Evolutionary conservation across 169 alveolate genomes (phyloP).

Genomic region (Plasmodium gonderi): DNA sequence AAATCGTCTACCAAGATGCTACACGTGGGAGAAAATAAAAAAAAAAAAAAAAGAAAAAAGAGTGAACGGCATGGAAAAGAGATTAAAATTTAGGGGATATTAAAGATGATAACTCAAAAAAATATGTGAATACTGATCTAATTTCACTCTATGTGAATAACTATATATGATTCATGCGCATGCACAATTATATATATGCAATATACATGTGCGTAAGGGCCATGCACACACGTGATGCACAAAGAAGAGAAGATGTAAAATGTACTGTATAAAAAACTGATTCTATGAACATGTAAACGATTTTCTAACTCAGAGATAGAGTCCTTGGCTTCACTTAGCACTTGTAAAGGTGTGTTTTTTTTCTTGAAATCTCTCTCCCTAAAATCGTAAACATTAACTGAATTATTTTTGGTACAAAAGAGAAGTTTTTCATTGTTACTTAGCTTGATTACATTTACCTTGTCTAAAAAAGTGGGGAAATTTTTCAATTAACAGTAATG

Average conservation of each 20-base stretch:
- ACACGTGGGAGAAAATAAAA: background rate
- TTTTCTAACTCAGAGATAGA: slow-evolving; percentile 35
- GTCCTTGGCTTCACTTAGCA: slow-evolving; percentile 36
- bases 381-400: slow-evolving; percentile 46
- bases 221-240: background rate
- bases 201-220: background rate
- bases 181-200: background rate
- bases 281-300: background rate
- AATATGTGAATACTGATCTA: too few species aligned
- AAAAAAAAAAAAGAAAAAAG: background rate
- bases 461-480: slow-evolving; percentile 1
- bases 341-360: slow-evolving; percentile 52
- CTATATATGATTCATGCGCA: too few species aligned
- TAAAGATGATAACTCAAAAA: too few species aligned
- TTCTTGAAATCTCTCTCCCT: slow-evolving; percentile 68
- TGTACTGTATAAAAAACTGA: too few species aligned
- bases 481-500: too few species aligned
- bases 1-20: slow-evolving; percentile 49
- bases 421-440: slow-evolving; percentile 51
- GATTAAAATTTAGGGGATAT: too few species aligned
- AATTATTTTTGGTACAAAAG: slow-evolving; percentile 33
- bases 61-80: too few species aligned
- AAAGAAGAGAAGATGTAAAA: too few species aligned
- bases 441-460: slow-evolving; percentile 23
- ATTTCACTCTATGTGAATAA: too few species aligned